phyloP scores from a whole-genome alignment of 2,329 filamentous ascomycete genomes.

The Cladophialophora bantiana region DNA sequence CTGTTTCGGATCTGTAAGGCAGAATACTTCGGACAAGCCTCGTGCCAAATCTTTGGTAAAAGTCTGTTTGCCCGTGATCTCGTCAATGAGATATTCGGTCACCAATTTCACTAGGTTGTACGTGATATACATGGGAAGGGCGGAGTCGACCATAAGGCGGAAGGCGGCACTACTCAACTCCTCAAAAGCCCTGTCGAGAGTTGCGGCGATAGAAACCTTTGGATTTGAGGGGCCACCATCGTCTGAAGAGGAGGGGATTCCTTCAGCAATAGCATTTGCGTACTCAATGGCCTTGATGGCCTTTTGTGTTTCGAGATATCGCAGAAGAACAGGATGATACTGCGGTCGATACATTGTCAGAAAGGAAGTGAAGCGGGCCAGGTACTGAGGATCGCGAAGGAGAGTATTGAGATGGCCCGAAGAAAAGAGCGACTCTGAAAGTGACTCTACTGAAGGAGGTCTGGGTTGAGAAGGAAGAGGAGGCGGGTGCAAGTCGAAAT shows the following conservation, averaged over 20 bases:
- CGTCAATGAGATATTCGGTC: slow-evolving; percentile 53
- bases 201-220: slow-evolving; percentile 43
- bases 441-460: slow-evolving; percentile 45
- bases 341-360: slow-evolving; percentile 50
- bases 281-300: slow-evolving; percentile 53
- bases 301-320: slow-evolving; percentile 52
- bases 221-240: slow-evolving; percentile 27
- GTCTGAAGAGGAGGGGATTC: slow-evolving; percentile 41
- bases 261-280: slow-evolving; percentile 52
- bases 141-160: slow-evolving; percentile 49
- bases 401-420: slow-evolving; percentile 53
- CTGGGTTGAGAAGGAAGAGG: slow-evolving; percentile 47
- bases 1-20: slow-evolving; percentile 52
- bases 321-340: slow-evolving; percentile 45
- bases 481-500: slow-evolving; percentile 52
- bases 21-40: slow-evolving; percentile 55
- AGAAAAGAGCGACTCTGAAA: slow-evolving; percentile 52
- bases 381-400: slow-evolving; percentile 47
- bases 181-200: slow-evolving; percentile 49
- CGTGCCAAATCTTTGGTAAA: slow-evolving; percentile 52
- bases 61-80: slow-evolving; percentile 52
- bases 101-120: slow-evolving; percentile 49
- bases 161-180: slow-evolving; percentile 44
- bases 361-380: slow-evolving; percentile 49
- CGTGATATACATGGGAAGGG: slow-evolving; percentile 53